Evolutionary conservation across 2,329 filamentous ascomycete genomes (phyloP), one percentile per base, ranked within the genome.

Genomic region (Stachybotrys echinatus): DNA sequence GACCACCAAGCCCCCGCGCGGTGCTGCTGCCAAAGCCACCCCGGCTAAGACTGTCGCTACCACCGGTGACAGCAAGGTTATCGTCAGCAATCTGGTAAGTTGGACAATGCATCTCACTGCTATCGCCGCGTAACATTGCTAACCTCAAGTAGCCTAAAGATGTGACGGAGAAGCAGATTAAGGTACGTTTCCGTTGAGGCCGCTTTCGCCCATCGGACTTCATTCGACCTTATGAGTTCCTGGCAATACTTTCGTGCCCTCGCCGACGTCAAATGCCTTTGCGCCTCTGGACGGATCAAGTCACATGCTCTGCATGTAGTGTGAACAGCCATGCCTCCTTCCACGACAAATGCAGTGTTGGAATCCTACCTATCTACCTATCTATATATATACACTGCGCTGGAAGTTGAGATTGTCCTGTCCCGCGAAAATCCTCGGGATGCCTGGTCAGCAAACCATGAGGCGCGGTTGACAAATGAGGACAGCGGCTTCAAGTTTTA

Each of bases 121-220:
- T 45, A 3, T 23, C 12, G 38, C 5, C 27, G 20, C 38, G 12
- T n/a, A 31, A 19, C 1, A 2, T 5, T 14, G 45, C 80, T 87
- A 75, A 88, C 71, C 23, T 47, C 22, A 8, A 18, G 31, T 60
- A 97, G 90, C 94, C 94, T 71, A 85, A 87, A 78, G 94, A 99
- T 84, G 91, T 99, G 73, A 89, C 85, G 75, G 92, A 97, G 82
- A 78, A 77, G 77, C 89, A 95, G 85, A 95, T 99, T 79, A 97
- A 99, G 94, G 94, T 99, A 99, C 95, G 94, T 99, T 91, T 88
- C 91, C 85, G 79, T 83, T 87, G 79, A 86, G 85, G 85, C 82
- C 74, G 66, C 72, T 74, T 69, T 72, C 66, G 73, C 77, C 83
- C 77, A 80, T 79, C 70, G 83, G 84, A 83, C 79, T 85, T 84